These are phyloP conservation scores for Sambucus nigra DNA, from an alignment of 129 eudicot genomes.

Conservation along the genomic window DNA sequence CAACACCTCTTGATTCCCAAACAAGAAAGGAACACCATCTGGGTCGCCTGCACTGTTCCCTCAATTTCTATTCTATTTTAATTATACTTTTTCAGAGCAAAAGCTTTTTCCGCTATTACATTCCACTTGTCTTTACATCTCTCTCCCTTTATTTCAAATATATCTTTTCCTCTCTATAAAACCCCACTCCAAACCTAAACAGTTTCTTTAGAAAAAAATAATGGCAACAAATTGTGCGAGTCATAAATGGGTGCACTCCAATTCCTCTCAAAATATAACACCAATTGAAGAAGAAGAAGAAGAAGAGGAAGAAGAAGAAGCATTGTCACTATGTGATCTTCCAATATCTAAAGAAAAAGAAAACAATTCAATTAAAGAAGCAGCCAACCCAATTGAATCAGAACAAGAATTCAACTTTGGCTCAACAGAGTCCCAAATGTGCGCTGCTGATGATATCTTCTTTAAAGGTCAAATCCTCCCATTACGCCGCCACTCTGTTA, in stretches of 20 bases:
- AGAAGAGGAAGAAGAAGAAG: slow-evolving; percentile 50
- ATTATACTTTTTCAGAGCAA: slow-evolving; percentile 5
- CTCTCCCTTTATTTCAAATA: slow-evolving; percentile 16
- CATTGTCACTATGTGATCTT: slow-evolving; percentile 70
- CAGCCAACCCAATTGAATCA: slow-evolving; percentile 1
- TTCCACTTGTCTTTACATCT: slow-evolving; percentile 3
- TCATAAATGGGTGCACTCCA: slow-evolving; percentile 22
- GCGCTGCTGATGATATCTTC: slow-evolving; percentile 80
- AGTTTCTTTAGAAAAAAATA: background rate
- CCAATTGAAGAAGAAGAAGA: slow-evolving; percentile 28
- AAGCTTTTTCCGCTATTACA: background rate
- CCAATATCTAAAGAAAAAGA: slow-evolving; percentile 34
- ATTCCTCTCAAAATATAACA: slow-evolving; percentile 14
- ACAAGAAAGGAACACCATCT: slow-evolving; percentile 17
- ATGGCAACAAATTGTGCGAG: slow-evolving; percentile 28
- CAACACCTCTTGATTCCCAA: slow-evolving; percentile 14
- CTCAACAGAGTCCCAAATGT: slow-evolving; percentile 48
- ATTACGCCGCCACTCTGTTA: slow-evolving; percentile 51
- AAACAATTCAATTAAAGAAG: slow-evolving; percentile 9
- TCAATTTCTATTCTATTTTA: slow-evolving; percentile 8
- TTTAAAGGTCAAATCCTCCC: slow-evolving; percentile 81
- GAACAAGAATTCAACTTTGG: slow-evolving; percentile 69
- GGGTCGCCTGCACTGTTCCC: slow-evolving; percentile 16
- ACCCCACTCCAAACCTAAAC: background rate
- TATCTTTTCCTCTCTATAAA: background rate